Percentiles rank a stretch among this genome's conserved stretches.
Conservation (phyloP, 2,329 filamentous ascomycete genomes). For the Gaeumannomyces tritici region DNA sequence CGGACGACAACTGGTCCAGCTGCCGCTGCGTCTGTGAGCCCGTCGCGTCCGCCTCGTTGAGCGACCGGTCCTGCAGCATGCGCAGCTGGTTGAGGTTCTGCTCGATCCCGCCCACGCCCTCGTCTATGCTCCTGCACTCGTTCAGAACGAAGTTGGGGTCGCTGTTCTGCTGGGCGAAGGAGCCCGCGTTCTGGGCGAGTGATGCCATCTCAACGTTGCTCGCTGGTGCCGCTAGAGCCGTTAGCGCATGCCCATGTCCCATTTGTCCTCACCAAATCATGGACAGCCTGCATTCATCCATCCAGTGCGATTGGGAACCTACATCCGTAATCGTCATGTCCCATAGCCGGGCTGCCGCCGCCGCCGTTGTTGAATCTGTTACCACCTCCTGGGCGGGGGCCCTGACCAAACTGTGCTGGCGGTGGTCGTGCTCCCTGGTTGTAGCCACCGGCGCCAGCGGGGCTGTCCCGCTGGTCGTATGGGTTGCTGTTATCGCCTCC, state of each 20-base stretch:
- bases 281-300: background rate
- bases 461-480: constrained; percentile 44
- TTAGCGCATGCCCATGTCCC: background rate
- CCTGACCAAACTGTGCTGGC: constrained; percentile 18
- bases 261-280: background rate
- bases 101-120: constrained; percentile 66
- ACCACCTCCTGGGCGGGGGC: constrained; percentile 16
- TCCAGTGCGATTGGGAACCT: constrained; percentile 6
- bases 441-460: constrained; percentile 20
- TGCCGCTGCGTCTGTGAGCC: constrained; percentile 57
- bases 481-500: constrained; percentile 48
- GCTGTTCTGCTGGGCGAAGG: constrained; percentile 26
- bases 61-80: constrained; percentile 58
- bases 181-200: constrained; percentile 41
- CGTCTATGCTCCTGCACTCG: constrained; percentile 73
- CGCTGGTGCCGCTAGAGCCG: constrained; percentile 17
- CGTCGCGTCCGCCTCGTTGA: constrained; percentile 64
- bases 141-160: constrained; percentile 75
- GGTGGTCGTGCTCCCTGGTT: constrained; percentile 18
- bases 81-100: constrained; percentile 62
- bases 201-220: constrained; percentile 63
- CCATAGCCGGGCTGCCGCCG: constrained; percentile 17
- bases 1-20: constrained; percentile 63
- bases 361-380: constrained; percentile 8
- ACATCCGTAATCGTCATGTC: constrained; percentile 27